These are phyloP conservation scores for Oropetium thomaeum DNA, from an alignment of 176 grass and related monocot genomes.

Conservation along the genomic window DNA sequence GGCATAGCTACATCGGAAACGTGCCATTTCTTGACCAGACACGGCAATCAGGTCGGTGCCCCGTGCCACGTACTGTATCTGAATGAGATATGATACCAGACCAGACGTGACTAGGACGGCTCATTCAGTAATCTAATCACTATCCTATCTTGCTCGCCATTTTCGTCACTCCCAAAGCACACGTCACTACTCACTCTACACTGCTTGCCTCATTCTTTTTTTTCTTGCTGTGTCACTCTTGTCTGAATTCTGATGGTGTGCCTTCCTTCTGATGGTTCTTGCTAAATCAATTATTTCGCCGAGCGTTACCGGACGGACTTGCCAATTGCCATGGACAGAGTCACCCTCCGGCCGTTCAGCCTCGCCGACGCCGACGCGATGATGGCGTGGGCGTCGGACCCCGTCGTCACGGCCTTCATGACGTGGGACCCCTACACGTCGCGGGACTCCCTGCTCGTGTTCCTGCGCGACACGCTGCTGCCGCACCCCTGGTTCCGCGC, in stretches of 20 bases:
- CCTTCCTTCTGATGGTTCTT: neutral
- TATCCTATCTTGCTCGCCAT: neutral
- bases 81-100: neutral
- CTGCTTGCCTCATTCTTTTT: no score
- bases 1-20: no score
- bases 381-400: slow-evolving; percentile 72
- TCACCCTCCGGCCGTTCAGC: slow-evolving; percentile 56
- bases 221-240: neutral
- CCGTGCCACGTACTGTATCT: neutral
- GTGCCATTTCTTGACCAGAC: neutral
- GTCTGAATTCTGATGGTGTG: neutral
- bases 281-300: neutral
- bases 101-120: neutral
- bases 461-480: slow-evolving; percentile 43
- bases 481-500: slow-evolving; percentile 74
- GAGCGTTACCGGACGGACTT: no score
- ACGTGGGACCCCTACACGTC: slow-evolving; percentile 52
- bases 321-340: neutral
- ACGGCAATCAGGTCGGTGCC: neutral
- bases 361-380: slow-evolving; percentile 69
- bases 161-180: neutral
- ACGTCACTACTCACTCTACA: neutral
- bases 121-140: neutral
- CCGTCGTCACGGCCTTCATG: slow-evolving; percentile 46
- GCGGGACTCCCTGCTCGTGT: slow-evolving; percentile 44